Conservation (phyloP, 225 moss, liverwort and hornwort genomes). For the Rhytidiadelphus loreus region DNA sequence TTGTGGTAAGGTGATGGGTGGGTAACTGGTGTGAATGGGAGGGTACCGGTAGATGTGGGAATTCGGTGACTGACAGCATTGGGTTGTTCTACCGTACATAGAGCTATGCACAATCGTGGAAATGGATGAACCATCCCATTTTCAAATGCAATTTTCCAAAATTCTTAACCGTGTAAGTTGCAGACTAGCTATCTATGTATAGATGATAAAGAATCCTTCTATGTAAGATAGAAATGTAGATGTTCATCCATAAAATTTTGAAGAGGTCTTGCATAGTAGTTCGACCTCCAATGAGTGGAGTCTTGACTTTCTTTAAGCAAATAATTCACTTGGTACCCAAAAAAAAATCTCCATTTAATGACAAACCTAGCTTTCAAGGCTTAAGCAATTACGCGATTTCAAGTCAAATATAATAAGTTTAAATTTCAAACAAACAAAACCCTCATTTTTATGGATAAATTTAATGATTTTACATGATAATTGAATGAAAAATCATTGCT, state of each 20-base stretch:
- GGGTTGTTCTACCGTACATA: rapidly evolving
- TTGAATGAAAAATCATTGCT: not conserved
- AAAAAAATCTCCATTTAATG: too few species aligned
- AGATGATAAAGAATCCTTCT: too few species aligned
- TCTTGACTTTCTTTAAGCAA: too few species aligned
- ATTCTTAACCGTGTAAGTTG: not conserved
- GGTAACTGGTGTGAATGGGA: not conserved
- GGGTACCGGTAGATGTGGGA: not conserved
- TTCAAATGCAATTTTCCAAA: not conserved
- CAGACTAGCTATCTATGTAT: too few species aligned
- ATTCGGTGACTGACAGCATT: not conserved
- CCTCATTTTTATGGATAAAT: not conserved
- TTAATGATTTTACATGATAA: not conserved
- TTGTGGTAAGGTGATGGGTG: not conserved
- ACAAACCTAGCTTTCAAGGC: rapidly evolving
- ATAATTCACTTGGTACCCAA: too few species aligned
- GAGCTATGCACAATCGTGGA: not conserved
- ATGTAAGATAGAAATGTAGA: too few species aligned
- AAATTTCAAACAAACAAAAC: not conserved
- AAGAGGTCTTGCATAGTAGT: too few species aligned
- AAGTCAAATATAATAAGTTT: not conserved
- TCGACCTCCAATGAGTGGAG: too few species aligned
- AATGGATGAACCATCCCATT: not conserved
- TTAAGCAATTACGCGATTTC: rapidly evolving
- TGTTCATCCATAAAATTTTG: too few species aligned